Evolutionary conservation across 805 yeast species (phyloP).

Genomic region (Wilhelminamyces savonicus): DNA sequence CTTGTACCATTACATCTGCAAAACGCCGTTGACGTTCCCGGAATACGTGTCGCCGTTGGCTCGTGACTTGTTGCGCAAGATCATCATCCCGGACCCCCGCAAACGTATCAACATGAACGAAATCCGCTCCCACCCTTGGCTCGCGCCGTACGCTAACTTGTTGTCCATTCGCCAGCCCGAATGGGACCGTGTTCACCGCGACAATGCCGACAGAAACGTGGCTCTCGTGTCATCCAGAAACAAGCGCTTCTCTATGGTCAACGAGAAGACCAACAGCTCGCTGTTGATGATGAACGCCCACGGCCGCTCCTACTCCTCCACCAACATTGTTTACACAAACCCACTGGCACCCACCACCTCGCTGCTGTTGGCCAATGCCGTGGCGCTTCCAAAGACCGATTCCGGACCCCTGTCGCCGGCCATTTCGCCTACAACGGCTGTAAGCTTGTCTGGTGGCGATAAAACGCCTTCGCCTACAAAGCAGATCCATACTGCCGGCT

Average conservation of each 20-base stretch:
- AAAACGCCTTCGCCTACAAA: too few species aligned
- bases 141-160: slow-evolving; percentile 76
- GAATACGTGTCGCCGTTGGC: slow-evolving; percentile 88
- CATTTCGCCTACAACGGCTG: neutral
- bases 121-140: slow-evolving; percentile 81
- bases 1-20: slow-evolving; percentile 84
- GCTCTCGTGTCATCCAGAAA: slow-evolving; percentile 12
- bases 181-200: slow-evolving; percentile 65
- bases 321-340: slow-evolving; percentile 36
- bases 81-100: slow-evolving; percentile 79
- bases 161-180: slow-evolving; percentile 80
- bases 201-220: slow-evolving; percentile 14
- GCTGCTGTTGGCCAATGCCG: slow-evolving; percentile 46
- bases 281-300: slow-evolving; percentile 13
- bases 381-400: slow-evolving; percentile 34
- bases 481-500: neutral
- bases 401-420: neutral
- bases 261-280: slow-evolving; percentile 26
- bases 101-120: slow-evolving; percentile 64
- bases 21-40: slow-evolving; percentile 90
- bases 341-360: slow-evolving; percentile 69
- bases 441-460: slow-evolving; percentile 2
- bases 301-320: slow-evolving; percentile 30
- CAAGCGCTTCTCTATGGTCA: slow-evolving; percentile 41
- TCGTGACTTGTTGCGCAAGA: slow-evolving; percentile 79